Evolutionary conservation across 139 green algal species (phyloP).

Genomic region (Eudorina sp.): DNA sequence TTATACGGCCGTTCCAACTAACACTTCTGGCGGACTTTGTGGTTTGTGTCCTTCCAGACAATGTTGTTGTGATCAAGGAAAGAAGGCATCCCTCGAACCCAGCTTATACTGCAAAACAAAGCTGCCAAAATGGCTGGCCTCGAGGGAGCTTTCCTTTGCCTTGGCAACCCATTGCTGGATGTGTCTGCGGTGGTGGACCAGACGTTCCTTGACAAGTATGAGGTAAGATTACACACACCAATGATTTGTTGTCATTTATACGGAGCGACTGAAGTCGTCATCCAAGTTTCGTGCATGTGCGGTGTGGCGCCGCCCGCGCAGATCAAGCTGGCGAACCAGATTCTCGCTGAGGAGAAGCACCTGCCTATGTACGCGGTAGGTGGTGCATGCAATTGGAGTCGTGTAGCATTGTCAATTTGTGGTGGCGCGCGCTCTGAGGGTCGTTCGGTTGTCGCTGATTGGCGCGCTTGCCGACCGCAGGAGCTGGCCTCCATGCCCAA

Average conservation of each 20-base stretch:
- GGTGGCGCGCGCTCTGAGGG: too few species aligned
- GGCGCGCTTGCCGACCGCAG: too few species aligned
- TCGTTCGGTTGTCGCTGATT: too few species aligned
- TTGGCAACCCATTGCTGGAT: slow-evolving; percentile 98
- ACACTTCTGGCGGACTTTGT: too few species aligned
- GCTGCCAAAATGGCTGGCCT: slow-evolving; percentile 45
- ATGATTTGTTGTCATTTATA: background rate
- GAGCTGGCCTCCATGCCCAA: slow-evolving; percentile 84
- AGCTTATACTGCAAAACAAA: too few species aligned
- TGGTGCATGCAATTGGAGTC: background rate
- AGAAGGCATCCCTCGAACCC: too few species aligned
- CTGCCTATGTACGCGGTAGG: slow-evolving; percentile 90
- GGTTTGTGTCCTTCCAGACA: too few species aligned
- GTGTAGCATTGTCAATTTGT: too few species aligned
- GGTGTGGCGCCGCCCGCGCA: slow-evolving; percentile 62
- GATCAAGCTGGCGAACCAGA: slow-evolving; percentile 95
- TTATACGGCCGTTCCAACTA: too few species aligned
- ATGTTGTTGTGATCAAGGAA: too few species aligned
- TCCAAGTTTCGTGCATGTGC: background rate
- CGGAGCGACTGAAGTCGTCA: background rate
- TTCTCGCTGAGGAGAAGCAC: slow-evolving; percentile 98
- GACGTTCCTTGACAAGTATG: slow-evolving; percentile 92
- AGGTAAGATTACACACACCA: too few species aligned
- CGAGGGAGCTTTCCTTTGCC: slow-evolving; percentile 83
- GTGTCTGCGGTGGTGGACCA: slow-evolving; percentile 89